Conservation (phyloP, 257 asterid species). For the Striga asiatica region DNA sequence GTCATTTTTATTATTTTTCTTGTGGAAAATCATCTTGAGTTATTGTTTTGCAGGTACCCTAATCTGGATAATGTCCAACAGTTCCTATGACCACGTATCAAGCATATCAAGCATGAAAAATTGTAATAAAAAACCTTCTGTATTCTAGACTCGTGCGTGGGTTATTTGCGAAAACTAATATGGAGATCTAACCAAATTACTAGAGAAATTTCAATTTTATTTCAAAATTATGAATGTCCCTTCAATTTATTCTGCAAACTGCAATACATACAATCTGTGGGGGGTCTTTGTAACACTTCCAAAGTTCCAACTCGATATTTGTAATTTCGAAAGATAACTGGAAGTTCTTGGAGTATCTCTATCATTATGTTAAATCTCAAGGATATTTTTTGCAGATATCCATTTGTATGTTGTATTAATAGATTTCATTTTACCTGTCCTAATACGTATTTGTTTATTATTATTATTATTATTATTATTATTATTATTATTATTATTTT, state of each 20-base stretch:
- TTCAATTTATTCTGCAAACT: background rate
- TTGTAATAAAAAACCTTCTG: conserved; percentile 22
- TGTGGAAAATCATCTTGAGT: background rate
- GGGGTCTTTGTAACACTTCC: background rate
- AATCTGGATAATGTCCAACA: conserved; percentile 31
- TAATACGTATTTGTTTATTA: background rate
- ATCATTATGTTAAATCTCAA: too few relatives aligned
- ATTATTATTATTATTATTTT: too few relatives aligned
- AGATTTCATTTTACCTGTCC: too few relatives aligned
- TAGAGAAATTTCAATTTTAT: background rate
- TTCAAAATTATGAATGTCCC: background rate
- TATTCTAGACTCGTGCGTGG: background rate
- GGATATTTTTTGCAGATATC: background rate
- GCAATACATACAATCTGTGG: too few relatives aligned
- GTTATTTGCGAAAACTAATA: background rate
- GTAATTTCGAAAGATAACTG: background rate
- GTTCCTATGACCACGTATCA: conserved; percentile 49
- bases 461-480: too few relatives aligned
- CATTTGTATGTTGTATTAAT: too few relatives aligned
- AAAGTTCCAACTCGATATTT: background rate
- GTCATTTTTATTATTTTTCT: background rate
- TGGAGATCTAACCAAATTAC: background rate
- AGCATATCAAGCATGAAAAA: background rate
- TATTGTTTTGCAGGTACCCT: conserved; percentile 37
- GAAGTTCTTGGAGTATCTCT: too few relatives aligned